Evolutionary conservation across 1,284 basidiomycete genomes (phyloP).

Genomic region (Ustilago cynodontis): DNA sequence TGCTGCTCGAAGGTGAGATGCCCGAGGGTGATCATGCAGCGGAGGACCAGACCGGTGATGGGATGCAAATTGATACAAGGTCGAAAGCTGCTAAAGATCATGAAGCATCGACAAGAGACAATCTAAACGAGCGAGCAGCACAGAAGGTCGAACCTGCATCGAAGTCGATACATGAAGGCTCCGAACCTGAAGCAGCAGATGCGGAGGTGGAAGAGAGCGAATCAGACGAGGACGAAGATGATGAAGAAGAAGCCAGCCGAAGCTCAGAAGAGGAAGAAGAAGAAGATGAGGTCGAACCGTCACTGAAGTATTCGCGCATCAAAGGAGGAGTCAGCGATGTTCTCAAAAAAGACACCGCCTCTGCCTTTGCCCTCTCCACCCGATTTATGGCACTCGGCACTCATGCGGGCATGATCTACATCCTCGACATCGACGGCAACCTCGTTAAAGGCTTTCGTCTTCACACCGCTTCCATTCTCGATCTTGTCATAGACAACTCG

Average conservation of each 20-base stretch:
- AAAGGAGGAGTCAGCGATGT: slow-evolving; percentile 81
- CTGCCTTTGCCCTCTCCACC: slow-evolving; percentile 75
- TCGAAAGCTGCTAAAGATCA: not conserved
- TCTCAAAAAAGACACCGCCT: slow-evolving; percentile 81
- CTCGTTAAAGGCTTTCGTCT: slow-evolving; percentile 91
- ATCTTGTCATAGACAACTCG: slow-evolving; percentile 85
- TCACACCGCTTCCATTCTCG: slow-evolving; percentile 89
- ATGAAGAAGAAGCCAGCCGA: slow-evolving; percentile 14
- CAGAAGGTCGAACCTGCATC: not conserved
- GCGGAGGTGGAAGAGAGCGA: slow-evolving; percentile 50
- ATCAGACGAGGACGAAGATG: slow-evolving; percentile 35
- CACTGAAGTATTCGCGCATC: slow-evolving; percentile 89
- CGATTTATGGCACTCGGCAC: slow-evolving; percentile 82
- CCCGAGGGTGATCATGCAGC: slow-evolving; percentile 35
- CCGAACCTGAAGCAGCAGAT: slow-evolving; percentile 49
- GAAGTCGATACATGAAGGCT: not conserved
- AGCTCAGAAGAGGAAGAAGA: slow-evolving; percentile 33
- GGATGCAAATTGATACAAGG: not conserved
- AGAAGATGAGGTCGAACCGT: slow-evolving; percentile 66
- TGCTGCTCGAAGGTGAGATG: slow-evolving; percentile 61
- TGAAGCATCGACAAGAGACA: not conserved
- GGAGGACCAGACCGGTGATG: not conserved
- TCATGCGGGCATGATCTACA: slow-evolving; percentile 89
- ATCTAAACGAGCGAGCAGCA: not conserved
- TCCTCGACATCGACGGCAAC: slow-evolving; percentile 83